These are phyloP conservation scores for Mrakia blollopis DNA, from an alignment of 768 basidiomycete genomes.

Conservation along the genomic window DNA sequence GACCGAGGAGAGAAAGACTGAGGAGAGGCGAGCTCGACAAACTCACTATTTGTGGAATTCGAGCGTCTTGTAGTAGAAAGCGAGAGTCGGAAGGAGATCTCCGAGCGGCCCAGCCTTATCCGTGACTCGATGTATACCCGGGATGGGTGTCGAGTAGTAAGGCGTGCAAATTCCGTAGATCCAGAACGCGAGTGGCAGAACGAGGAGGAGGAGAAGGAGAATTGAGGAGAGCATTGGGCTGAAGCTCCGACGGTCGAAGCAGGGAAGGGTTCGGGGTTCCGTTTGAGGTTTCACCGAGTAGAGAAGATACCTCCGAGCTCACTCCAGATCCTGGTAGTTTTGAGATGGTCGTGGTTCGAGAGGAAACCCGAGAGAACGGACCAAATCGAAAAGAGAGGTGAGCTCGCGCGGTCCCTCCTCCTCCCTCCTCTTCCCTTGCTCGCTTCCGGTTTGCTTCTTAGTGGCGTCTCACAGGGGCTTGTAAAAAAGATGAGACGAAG, in stretches of 20 bases:
- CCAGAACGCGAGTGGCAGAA: neutral
- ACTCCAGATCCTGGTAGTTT: too few relatives aligned
- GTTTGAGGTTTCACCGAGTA: neutral
- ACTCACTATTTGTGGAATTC: neutral
- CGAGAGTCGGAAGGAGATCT: neutral
- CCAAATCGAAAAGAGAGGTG: too few relatives aligned
- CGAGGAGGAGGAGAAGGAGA: neutral
- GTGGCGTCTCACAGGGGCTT: too few relatives aligned
- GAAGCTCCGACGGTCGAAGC: neutral
- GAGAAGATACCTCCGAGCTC: too few relatives aligned
- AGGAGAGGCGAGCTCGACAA: neutral
- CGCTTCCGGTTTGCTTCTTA: too few relatives aligned
- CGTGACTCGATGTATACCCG: neutral
- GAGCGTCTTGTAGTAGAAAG: neutral
- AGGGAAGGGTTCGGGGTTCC: neutral
- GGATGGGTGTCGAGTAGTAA: slow-evolving; percentile 4
- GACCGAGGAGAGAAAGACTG: neutral
- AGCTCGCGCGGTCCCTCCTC: too few relatives aligned
- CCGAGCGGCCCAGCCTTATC: neutral
- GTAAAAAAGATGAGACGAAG: too few relatives aligned
- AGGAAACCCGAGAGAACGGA: too few relatives aligned
- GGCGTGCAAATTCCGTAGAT: neutral
- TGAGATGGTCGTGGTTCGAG: too few relatives aligned
- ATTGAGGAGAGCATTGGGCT: neutral
- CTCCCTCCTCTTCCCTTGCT: too few relatives aligned